A percentile compares a stretch with the other conserved stretches of the same genome.
Conservation (phyloP, 305 asterid genomes). For the Nicotiana rustica region DNA sequence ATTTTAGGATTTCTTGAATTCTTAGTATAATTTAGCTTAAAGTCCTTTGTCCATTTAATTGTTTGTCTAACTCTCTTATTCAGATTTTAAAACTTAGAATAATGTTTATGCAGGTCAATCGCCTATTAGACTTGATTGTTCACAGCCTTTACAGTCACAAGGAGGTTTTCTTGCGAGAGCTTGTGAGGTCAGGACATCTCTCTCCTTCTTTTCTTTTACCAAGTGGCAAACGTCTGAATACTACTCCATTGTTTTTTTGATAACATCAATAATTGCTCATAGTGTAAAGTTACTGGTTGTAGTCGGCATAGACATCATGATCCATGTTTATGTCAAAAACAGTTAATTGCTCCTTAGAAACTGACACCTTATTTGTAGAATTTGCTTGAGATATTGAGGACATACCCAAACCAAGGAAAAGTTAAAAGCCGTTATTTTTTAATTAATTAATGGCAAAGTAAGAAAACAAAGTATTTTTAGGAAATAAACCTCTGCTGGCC, state of each 20-base stretch:
- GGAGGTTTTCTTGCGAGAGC: slow-evolving; percentile 98
- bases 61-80: slow-evolving; percentile 28
- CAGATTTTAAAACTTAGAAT: slow-evolving; percentile 36
- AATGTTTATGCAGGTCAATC: slow-evolving; percentile 74
- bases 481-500: slow-evolving; percentile 91
- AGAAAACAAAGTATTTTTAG: background rate
- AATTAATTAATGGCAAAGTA: background rate
- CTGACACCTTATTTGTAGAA: too few species aligned
- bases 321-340: background rate
- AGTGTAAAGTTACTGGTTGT: background rate
- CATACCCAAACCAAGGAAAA: background rate
- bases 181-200: slow-evolving; percentile 70
- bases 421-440: slow-evolving; percentile 21
- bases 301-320: background rate
- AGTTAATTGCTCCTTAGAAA: too few species aligned
- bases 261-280: background rate
- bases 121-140: slow-evolving; percentile 89
- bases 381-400: too few species aligned
- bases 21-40: background rate
- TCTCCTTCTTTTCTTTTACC: background rate
- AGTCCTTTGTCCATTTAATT: background rate
- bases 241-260: background rate
- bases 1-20: background rate
- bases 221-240: background rate
- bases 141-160: slow-evolving; percentile 98